Evolutionary conservation across 2,329 filamentous ascomycete species (phyloP).

Genomic region (Paradendryphiella salina): DNA sequence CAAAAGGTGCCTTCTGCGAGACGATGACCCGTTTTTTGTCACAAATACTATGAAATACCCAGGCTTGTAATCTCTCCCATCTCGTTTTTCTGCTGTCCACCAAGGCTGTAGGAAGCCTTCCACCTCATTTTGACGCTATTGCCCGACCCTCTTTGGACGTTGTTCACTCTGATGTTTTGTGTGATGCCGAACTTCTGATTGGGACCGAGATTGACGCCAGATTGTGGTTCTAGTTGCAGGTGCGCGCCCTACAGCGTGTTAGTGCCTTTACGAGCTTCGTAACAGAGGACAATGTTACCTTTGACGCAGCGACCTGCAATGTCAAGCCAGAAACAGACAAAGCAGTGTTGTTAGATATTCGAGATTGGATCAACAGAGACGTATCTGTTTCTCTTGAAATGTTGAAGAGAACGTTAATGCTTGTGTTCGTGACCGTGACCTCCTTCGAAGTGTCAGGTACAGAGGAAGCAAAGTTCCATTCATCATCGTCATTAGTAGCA

Average conservation of each 20-base stretch:
- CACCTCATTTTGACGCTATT: constrained; percentile 85
- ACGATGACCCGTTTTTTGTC: constrained; percentile 8
- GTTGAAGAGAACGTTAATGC: constrained; percentile 72
- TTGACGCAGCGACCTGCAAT: constrained; percentile 91
- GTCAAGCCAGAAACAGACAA: constrained; percentile 77
- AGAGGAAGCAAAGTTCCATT: constrained; percentile 91
- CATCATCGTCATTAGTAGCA: constrained; percentile 82
- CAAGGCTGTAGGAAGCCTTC: constrained; percentile 79
- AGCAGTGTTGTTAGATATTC: constrained; percentile 80
- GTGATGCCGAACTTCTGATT: constrained; percentile 75
- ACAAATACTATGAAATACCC: constrained; percentile 63
- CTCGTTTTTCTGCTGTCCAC: constrained; percentile 68
- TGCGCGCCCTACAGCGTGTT: constrained; percentile 67
- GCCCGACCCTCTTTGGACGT: constrained; percentile 73
- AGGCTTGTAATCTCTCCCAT: constrained; percentile 83
- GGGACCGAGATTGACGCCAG: constrained; percentile 73
- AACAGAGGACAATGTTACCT: constrained; percentile 57
- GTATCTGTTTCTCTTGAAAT: constrained; percentile 63
- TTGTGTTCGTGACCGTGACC: constrained; percentile 69
- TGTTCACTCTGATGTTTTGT: constrained; percentile 77
- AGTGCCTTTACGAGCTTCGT: constrained; percentile 1
- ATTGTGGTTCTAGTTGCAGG: constrained; percentile 82
- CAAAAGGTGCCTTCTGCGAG: constrained; percentile 1
- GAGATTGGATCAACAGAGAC: constrained; percentile 70
- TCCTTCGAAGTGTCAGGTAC: constrained; percentile 72